Evolutionary conservation across 768 basidiomycete genomes (phyloP), one percentile per base, ranked within the genome.

Genomic region (Leucocoprinus sp.): DNA sequence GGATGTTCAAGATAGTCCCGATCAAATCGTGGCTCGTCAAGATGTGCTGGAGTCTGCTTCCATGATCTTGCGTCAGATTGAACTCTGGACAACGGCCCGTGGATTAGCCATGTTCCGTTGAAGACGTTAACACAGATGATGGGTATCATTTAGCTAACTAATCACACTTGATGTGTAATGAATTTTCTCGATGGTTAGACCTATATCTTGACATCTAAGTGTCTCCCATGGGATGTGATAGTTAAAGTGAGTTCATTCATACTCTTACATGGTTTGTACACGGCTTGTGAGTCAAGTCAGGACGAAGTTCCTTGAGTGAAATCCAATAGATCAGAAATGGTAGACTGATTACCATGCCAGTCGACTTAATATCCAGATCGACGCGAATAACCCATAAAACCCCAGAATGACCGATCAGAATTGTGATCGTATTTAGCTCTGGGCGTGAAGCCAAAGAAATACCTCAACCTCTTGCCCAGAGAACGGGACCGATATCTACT

Each of bases 331-430:
- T 67, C 52, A 74, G 37, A 74, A 63, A 39, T 72, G 65, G 58
- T 74, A 71, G 42, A 80, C 62, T 18, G 72, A 74, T 42, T 75
- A 67, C 81, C 80, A 28, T 72, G 60, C 52, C 71, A 60, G 61
- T 80, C 78, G 40, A 78, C 78, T 54, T 67, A 57, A 54, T 74
- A 78, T 50, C 67, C 61, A 41, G 65, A 68, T 48, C 72, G 62
- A 17, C 68, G 66, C 19, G 74, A 75, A 49, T 68, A 70, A 1
- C 76, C 75, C 58, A 78, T 65, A 61, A 78, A 75, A 2, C 76
- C 76, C 76, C 75, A 78, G 2, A 68, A 68, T 36, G 65, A 64
- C 43, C 63, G 60, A 54, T 69, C 64, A 22, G 66, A 67, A 50
- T 68, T 68, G 54, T 71, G 68, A 42, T 65, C 68, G 50, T 69